These are phyloP conservation scores for Nannizziopsis barbatae DNA, from an alignment of 2,329 filamentous ascomycete species.

Conservation along the genomic window DNA sequence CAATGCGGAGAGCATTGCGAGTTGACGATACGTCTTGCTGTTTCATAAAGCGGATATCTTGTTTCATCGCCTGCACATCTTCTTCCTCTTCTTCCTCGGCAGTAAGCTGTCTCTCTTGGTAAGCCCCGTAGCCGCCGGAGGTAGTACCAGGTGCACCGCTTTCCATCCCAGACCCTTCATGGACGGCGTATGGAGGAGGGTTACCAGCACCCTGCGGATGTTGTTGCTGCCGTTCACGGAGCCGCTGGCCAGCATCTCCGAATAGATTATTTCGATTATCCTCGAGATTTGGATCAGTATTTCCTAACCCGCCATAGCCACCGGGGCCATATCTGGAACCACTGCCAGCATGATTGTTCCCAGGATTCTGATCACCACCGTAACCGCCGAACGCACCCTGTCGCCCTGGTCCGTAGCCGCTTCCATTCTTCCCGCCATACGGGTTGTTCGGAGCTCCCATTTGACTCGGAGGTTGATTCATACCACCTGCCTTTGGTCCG, in stretches of 20 bases:
- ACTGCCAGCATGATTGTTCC: slow-evolving; percentile 31
- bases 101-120: slow-evolving; percentile 65
- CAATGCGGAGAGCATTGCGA: slow-evolving; percentile 56
- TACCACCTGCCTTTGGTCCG: slow-evolving; percentile 9
- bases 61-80: slow-evolving; percentile 59
- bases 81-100: slow-evolving; percentile 69
- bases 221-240: slow-evolving; percentile 35
- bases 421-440: slow-evolving; percentile 14
- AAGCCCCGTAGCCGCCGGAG: slow-evolving; percentile 24
- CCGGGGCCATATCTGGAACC: slow-evolving; percentile 39
- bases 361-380: slow-evolving; percentile 44
- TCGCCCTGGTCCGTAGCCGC: slow-evolving; percentile 32
- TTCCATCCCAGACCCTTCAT: slow-evolving; percentile 22
- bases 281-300: slow-evolving; percentile 39
- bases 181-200: slow-evolving; percentile 12
- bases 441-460: slow-evolving; percentile 16
- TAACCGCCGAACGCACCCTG: slow-evolving; percentile 41
- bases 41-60: slow-evolving; percentile 64
- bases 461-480: slow-evolving; percentile 11
- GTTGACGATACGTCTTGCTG: slow-evolving; percentile 64
- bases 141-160: slow-evolving; percentile 17
- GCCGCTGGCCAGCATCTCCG: slow-evolving; percentile 43
- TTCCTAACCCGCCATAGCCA: slow-evolving; percentile 48
- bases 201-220: not conserved
- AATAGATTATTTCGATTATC: slow-evolving; percentile 49